These are phyloP conservation scores for Fusarium oxysporum DNA, from an alignment of 2,329 filamentous ascomycete species.

Conservation along the genomic window DNA sequence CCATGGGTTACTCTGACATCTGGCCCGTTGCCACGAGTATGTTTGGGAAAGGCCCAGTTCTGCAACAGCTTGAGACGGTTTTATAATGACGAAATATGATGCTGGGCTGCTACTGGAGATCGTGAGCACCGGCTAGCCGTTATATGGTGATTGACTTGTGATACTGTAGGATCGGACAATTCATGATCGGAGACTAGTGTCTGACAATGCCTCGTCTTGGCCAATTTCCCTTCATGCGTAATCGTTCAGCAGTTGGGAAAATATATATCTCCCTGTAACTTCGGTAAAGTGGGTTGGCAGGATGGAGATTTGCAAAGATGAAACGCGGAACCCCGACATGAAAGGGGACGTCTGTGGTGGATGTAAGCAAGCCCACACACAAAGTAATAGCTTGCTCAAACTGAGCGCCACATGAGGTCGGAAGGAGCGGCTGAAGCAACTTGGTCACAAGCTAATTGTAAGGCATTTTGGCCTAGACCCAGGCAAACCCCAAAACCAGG, in stretches of 20 bases:
- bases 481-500: slow-evolving; percentile 1
- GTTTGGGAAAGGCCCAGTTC: neutral
- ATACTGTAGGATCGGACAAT: neutral
- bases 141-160: neutral
- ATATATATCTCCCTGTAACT: slow-evolving; percentile 6
- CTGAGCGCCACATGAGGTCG: slow-evolving; percentile 17
- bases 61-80: slow-evolving; percentile 14
- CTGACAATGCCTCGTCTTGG: neutral
- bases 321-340: slow-evolving; percentile 15
- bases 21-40: neutral
- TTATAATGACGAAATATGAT: slow-evolving; percentile 38
- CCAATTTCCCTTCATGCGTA: neutral
- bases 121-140: slow-evolving; percentile 4
- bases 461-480: slow-evolving; percentile 9
- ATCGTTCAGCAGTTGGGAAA: neutral
- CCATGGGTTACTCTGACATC: neutral
- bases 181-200: neutral
- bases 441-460: slow-evolving; percentile 20
- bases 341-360: slow-evolving; percentile 3
- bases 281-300: slow-evolving; percentile 19
- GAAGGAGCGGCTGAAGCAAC: slow-evolving; percentile 26
- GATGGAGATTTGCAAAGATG: slow-evolving; percentile 27
- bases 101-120: neutral
- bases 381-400: neutral
- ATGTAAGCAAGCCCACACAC: slow-evolving; percentile 4